A percentile compares a stretch with the other conserved stretches of the same genome.
These are phyloP conservation scores for Talaromyces adpressus DNA, from an alignment of 495 filamentous ascomycete genomes.

Conservation along the genomic window DNA sequence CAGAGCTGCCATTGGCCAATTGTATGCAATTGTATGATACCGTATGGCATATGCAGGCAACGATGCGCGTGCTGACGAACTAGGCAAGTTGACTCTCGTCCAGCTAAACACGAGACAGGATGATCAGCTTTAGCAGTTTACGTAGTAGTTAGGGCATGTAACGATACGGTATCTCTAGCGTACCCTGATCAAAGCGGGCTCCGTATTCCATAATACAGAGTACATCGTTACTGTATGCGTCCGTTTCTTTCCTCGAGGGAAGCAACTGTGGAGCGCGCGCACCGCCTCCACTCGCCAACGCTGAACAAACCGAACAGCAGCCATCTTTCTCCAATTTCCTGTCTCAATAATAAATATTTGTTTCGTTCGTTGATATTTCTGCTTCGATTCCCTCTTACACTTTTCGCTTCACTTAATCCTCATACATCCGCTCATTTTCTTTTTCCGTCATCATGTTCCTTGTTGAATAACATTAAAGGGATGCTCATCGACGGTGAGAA, in stretches of 20 bases:
- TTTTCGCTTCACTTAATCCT: neutral
- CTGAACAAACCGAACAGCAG: neutral
- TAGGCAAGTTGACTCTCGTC: neutral
- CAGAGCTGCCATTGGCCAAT: neutral
- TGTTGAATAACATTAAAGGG: constrained; percentile 23
- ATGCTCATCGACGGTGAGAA: constrained; percentile 89
- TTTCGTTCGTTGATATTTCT: neutral
- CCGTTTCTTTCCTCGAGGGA: neutral
- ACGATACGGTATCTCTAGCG: neutral
- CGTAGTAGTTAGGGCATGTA: neutral
- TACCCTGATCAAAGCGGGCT: neutral
- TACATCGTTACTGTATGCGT: no score
- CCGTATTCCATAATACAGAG: no score
- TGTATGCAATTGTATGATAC: neutral
- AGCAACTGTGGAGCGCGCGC: neutral
- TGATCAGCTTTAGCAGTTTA: no score
- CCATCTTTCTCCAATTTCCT: neutral
- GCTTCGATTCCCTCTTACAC: neutral
- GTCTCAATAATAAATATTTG: neutral
- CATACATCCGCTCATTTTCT: neutral
- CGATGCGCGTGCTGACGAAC: neutral
- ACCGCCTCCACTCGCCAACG: neutral
- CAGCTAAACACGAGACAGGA: neutral
- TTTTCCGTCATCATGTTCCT: constrained; percentile 8
- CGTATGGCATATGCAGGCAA: neutral